phyloP scores from a whole-genome alignment of 371 early-diverging fungal species.

The Mortierella sp. region DNA sequence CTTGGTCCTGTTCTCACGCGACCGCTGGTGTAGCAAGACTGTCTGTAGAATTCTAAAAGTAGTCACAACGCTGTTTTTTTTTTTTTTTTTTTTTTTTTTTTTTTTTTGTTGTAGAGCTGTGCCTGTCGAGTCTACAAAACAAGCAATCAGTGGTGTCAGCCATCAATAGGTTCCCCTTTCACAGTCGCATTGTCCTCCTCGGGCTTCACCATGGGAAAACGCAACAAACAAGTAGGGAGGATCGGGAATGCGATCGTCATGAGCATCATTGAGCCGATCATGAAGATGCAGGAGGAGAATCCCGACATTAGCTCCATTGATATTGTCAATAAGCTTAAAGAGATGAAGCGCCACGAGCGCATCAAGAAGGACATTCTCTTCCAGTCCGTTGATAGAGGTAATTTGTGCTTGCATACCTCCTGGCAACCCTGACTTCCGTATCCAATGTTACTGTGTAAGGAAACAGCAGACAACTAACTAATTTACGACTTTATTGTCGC shows the following conservation, averaged over 20 bases:
- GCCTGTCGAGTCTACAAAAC: too few relatives aligned
- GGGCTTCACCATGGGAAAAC: slow-evolving; percentile 29
- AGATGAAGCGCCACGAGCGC: slow-evolving; percentile 34
- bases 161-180: too few relatives aligned
- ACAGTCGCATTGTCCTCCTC: background rate
- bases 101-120: too few relatives aligned
- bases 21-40: too few relatives aligned
- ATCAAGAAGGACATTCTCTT: slow-evolving; percentile 38
- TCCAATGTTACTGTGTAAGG: too few relatives aligned
- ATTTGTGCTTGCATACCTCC: background rate
- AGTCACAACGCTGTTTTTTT: too few relatives aligned
- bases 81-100: too few relatives aligned
- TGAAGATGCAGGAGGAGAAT: slow-evolving; percentile 51
- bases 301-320: slow-evolving; percentile 45
- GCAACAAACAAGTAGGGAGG: slow-evolving; percentile 41
- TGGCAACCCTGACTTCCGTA: background rate
- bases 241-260: slow-evolving; percentile 50
- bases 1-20: too few relatives aligned
- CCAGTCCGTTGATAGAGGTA: slow-evolving; percentile 49
- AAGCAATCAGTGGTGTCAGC: too few relatives aligned
- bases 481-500: background rate
- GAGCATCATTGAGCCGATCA: slow-evolving; percentile 51
- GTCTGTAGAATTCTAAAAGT: too few relatives aligned
- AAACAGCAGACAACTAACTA: background rate
- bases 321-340: slow-evolving; percentile 38